A percentile compares a stretch with the other conserved stretches of the same genome.
These are phyloP conservation scores for Rhododendron simsii DNA, from an alignment of 148 eudicot species.

Conservation along the genomic window DNA sequence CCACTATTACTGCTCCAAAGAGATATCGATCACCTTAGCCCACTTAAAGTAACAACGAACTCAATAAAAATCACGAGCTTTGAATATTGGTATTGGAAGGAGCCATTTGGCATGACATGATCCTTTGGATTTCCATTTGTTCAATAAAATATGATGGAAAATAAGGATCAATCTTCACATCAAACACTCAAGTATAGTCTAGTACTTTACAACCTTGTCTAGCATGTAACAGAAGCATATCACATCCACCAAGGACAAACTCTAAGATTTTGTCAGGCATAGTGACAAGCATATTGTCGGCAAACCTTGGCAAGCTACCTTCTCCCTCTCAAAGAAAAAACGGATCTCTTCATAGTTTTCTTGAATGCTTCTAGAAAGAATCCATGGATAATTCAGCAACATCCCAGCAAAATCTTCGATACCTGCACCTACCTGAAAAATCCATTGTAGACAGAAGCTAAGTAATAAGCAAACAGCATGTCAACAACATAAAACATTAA, in stretches of 20 bases:
- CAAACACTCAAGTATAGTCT: background rate
- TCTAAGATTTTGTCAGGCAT: background rate
- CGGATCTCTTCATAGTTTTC: constrained; percentile 46
- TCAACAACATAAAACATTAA: background rate
- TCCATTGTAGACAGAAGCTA: background rate
- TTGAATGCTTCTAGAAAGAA: constrained; percentile 60
- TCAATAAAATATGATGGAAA: background rate
- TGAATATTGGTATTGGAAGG: background rate
- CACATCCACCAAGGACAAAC: background rate
- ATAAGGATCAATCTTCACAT: background rate
- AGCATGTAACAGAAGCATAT: background rate
- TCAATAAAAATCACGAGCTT: background rate
- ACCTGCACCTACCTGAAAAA: constrained; percentile 45
- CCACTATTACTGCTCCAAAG: background rate
- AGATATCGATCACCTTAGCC: background rate
- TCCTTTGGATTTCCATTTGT: background rate
- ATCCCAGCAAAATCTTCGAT: constrained; percentile 45
- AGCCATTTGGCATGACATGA: background rate
- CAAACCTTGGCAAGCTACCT: constrained; percentile 36
- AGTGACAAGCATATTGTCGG: background rate
- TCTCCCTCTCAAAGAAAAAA: constrained; percentile 48
- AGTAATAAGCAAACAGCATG: background rate
- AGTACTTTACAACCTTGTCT: background rate
- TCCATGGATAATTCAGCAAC: constrained; percentile 84
- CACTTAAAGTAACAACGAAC: background rate